phyloP scores from a whole-genome alignment of 78 protist genomes.

The Chrysochromulina parva region DNA sequence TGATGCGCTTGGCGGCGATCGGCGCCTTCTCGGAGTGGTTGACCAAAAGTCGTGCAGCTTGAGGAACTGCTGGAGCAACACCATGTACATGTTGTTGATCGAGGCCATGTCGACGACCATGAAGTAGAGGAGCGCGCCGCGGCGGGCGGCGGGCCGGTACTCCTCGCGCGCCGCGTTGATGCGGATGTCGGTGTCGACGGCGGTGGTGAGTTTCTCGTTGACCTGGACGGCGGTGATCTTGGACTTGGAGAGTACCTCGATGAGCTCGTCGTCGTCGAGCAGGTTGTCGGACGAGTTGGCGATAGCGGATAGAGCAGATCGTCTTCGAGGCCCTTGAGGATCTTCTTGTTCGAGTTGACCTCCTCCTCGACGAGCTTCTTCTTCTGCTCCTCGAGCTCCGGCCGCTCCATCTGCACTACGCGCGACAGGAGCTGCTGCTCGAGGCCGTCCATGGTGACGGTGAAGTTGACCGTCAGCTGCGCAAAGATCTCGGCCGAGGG shows the following conservation, averaged over 20 bases:
- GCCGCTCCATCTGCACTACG: conserved; percentile 58
- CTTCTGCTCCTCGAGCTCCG: conserved; percentile 82
- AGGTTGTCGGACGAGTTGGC: conserved; percentile 74
- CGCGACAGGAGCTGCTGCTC: conserved; percentile 85
- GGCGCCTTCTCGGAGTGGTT: conserved; percentile 39
- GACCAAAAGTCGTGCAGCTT: conserved; percentile 67
- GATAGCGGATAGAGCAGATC: conserved; percentile 69
- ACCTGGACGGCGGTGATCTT: conserved; percentile 74
- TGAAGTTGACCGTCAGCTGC: conserved; percentile 71
- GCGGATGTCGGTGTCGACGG: conserved; percentile 59
- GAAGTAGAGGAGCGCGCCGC: conserved; percentile 86
- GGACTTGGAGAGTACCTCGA: conserved; percentile 74
- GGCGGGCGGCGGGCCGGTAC: conserved; percentile 83
- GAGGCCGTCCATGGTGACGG: conserved; percentile 85
- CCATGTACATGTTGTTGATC: conserved; percentile 85
- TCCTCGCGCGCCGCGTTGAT: conserved; percentile 76
- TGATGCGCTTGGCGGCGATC: conserved; percentile 66
- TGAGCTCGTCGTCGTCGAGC: conserved; percentile 84
- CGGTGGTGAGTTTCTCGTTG: conserved; percentile 45
- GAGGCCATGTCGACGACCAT: conserved; percentile 74
- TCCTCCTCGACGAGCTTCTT: conserved; percentile 66
- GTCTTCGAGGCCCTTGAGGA: conserved; percentile 67
- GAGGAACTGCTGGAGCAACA: conserved; percentile 80
- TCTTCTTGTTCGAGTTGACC: conserved; percentile 65
- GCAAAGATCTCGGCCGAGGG: no score